Percentiles rank a stretch among this genome's conserved stretches.
phyloP scores from a whole-genome alignment of 2,329 filamentous ascomycete species.

The Xylaria sp. region DNA sequence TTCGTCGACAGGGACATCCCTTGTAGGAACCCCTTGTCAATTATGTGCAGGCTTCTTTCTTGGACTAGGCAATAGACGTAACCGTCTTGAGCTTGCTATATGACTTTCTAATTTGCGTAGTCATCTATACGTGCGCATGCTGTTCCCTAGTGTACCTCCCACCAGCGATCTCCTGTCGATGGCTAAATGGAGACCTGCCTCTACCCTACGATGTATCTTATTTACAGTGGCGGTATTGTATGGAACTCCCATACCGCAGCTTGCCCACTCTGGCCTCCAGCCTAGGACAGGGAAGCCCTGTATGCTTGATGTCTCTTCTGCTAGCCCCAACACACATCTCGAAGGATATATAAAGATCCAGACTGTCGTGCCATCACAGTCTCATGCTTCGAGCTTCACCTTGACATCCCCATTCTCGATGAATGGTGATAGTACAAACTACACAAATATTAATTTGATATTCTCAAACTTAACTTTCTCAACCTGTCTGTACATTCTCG shows the following conservation, averaged over 20 bases:
- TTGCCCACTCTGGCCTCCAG: slow-evolving; percentile 41
- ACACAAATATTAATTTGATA: not conserved
- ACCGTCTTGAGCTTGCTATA: slow-evolving; percentile 26
- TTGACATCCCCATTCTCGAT: slow-evolving; percentile 10
- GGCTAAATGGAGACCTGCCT: slow-evolving; percentile 42
- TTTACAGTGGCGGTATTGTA: slow-evolving; percentile 34
- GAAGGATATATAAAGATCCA: slow-evolving; percentile 42
- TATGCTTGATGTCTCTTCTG: slow-evolving; percentile 38
- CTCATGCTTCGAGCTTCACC: slow-evolving; percentile 30
- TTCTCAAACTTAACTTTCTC: not conserved
- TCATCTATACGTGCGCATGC: slow-evolving; percentile 23
- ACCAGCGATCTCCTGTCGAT: slow-evolving; percentile 26
- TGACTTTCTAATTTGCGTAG: slow-evolving; percentile 15
- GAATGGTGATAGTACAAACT: slow-evolving; percentile 13
- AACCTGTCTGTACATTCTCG: not conserved
- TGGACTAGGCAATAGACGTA: slow-evolving; percentile 21
- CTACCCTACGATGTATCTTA: slow-evolving; percentile 36
- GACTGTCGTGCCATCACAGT: slow-evolving; percentile 40
- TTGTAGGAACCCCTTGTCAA: slow-evolving; percentile 30
- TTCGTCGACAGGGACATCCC: slow-evolving; percentile 44
- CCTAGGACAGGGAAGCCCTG: slow-evolving; percentile 42
- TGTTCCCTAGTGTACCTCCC: slow-evolving; percentile 40
- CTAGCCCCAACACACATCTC: slow-evolving; percentile 33
- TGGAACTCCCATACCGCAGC: slow-evolving; percentile 31
- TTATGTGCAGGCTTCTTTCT: slow-evolving; percentile 29